These are phyloP conservation scores for Macrolepiota albuminosa DNA, from an alignment of 768 basidiomycete genomes.

Conservation along the genomic window DNA sequence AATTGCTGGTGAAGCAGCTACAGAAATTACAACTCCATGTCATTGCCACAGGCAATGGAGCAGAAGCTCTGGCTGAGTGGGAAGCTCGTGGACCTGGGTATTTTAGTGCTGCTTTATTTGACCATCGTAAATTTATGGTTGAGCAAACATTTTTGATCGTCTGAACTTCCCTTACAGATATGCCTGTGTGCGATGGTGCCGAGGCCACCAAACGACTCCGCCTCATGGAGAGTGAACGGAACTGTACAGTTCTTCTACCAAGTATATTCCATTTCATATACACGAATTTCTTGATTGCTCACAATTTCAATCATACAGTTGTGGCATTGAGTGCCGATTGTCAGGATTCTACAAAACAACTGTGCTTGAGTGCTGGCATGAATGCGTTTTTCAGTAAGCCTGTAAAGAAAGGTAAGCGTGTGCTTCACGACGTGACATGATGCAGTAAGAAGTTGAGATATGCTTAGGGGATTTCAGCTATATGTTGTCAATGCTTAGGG, in stretches of 20 bases:
- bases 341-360: not conserved
- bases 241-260: slow-evolving; percentile 40
- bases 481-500: slow-evolving; percentile 1
- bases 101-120: slow-evolving; percentile 18
- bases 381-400: slow-evolving; percentile 51
- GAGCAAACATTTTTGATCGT: not conserved
- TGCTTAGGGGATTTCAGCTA: not conserved
- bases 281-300: not conserved
- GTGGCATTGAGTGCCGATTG: slow-evolving; percentile 33
- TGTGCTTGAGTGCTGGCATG: not conserved
- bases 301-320: slow-evolving; percentile 32
- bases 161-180: slow-evolving; percentile 37
- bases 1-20: slow-evolving; percentile 54
- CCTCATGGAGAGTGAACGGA: slow-evolving; percentile 21
- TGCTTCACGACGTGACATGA: not conserved
- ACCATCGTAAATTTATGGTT: slow-evolving; percentile 50
- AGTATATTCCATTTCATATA: slow-evolving; percentile 29
- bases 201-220: slow-evolving; percentile 58
- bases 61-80: not conserved
- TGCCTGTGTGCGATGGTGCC: slow-evolving; percentile 68
- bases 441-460: not conserved
- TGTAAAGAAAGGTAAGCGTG: slow-evolving; percentile 44
- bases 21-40: slow-evolving; percentile 58
- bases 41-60: slow-evolving; percentile 43
- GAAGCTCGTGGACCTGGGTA: not conserved